These are phyloP conservation scores for Epichloe sylvatica DNA, from an alignment of 2,329 filamentous ascomycete genomes.

Conservation along the genomic window DNA sequence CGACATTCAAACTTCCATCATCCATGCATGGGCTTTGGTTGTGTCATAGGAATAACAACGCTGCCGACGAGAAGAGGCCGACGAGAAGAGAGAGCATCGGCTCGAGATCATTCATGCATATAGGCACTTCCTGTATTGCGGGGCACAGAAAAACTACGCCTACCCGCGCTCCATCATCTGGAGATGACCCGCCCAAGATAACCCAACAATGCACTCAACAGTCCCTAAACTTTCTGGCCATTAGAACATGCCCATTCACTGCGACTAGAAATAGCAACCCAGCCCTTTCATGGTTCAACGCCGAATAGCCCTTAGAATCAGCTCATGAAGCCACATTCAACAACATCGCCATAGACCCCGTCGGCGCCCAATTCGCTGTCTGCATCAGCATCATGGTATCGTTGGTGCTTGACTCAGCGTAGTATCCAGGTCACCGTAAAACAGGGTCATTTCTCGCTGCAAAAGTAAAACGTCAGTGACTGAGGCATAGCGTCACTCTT, in stretches of 20 bases:
- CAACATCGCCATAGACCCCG: slow-evolving; percentile 4
- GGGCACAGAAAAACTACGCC: slow-evolving; percentile 1
- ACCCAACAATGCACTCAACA: slow-evolving; percentile 17
- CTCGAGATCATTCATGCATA: background rate
- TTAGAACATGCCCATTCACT: slow-evolving; percentile 17
- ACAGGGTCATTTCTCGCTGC: slow-evolving; percentile 48
- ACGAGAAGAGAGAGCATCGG: background rate
- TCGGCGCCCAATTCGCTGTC: background rate
- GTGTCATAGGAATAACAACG: too few relatives aligned
- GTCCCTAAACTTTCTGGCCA: slow-evolving; percentile 12
- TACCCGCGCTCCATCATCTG: slow-evolving; percentile 6
- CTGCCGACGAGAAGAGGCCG: background rate
- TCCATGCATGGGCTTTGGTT: too few relatives aligned
- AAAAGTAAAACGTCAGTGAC: slow-evolving; percentile 5
- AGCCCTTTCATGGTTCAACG: slow-evolving; percentile 18
- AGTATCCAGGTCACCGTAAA: slow-evolving; percentile 49
- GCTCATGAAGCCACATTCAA: slow-evolving; percentile 8
- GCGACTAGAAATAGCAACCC: slow-evolving; percentile 16
- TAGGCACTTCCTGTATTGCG: background rate
- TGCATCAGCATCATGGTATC: slow-evolving; percentile 11
- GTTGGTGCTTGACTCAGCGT: slow-evolving; percentile 21
- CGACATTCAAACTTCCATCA: too few relatives aligned
- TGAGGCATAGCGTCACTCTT: slow-evolving; percentile 5
- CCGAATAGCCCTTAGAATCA: slow-evolving; percentile 13
- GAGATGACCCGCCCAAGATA: slow-evolving; percentile 7